Evolutionary conservation across 179 eudicot species (phyloP).

Genomic region (Beta corolliflora): DNA sequence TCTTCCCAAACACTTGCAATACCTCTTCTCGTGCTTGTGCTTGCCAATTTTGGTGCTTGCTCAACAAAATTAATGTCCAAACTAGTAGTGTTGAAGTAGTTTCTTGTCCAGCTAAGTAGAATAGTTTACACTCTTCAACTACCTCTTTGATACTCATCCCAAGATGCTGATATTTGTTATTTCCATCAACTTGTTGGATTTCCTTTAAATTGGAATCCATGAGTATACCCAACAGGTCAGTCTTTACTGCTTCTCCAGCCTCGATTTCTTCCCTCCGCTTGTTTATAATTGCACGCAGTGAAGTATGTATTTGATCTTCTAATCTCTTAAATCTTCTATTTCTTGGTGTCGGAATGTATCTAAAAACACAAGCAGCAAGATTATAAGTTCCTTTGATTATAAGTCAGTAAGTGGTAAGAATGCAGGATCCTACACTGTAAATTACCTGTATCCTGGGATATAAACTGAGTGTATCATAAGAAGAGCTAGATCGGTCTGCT

Average conservation of each 20-base stretch:
- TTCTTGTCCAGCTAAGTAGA: neutral
- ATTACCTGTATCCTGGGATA: constrained; percentile 33
- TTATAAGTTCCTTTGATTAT: neutral
- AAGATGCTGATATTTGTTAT: neutral
- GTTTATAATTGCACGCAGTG: neutral
- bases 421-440: neutral
- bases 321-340: neutral
- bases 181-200: neutral
- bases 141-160: neutral
- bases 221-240: neutral
- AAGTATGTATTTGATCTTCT: neutral
- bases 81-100: neutral
- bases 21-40: constrained; percentile 5
- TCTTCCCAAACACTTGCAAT: neutral
- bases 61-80: neutral
- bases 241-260: neutral
- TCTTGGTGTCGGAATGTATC: neutral
- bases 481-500: constrained; percentile 20
- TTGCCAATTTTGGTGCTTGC: constrained; percentile 1
- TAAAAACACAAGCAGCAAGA: neutral
- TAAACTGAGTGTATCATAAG: constrained; percentile 27
- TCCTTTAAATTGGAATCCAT: neutral
- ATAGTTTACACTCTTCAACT: neutral
- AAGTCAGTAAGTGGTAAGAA: neutral
- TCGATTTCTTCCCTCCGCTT: neutral